Evolutionary conservation across 2,329 filamentous ascomycete genomes (phyloP).

Genomic region (Fusarium circinatum): DNA sequence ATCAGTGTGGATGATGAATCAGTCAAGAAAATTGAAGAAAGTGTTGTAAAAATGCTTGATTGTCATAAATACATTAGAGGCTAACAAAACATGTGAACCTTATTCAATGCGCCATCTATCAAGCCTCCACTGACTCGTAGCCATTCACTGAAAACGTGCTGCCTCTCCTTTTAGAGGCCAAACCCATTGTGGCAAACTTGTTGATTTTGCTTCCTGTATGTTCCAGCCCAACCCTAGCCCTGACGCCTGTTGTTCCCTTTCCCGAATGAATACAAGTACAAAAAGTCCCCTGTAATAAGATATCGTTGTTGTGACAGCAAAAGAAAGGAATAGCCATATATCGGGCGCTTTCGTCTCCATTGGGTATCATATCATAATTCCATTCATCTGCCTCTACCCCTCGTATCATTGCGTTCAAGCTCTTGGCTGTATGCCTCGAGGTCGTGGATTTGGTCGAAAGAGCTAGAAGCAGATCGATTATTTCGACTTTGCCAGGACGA

Average conservation of each 20-base stretch:
- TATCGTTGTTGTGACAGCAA: background rate
- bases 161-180: background rate
- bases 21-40: background rate
- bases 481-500: constrained; percentile 36
- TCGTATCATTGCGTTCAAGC: constrained; percentile 29
- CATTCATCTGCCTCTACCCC: constrained; percentile 8
- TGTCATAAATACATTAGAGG: constrained; percentile 20
- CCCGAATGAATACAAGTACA: background rate
- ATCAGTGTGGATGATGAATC: background rate
- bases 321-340: background rate
- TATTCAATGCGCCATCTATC: constrained; percentile 8
- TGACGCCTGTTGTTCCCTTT: constrained; percentile 11
- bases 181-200: background rate
- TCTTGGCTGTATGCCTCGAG: constrained; percentile 49
- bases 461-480: constrained; percentile 32
- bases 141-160: background rate
- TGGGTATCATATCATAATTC: constrained; percentile 7
- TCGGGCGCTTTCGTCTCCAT: background rate
- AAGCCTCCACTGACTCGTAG: background rate
- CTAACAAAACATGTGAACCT: background rate
- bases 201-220: background rate
- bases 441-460: constrained; percentile 46
- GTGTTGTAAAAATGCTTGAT: background rate
- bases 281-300: background rate
- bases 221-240: background rate